These are phyloP conservation scores for Puccinellia tenuiflora DNA, from an alignment of 176 grass and related monocot genomes.

Conservation along the genomic window DNA sequence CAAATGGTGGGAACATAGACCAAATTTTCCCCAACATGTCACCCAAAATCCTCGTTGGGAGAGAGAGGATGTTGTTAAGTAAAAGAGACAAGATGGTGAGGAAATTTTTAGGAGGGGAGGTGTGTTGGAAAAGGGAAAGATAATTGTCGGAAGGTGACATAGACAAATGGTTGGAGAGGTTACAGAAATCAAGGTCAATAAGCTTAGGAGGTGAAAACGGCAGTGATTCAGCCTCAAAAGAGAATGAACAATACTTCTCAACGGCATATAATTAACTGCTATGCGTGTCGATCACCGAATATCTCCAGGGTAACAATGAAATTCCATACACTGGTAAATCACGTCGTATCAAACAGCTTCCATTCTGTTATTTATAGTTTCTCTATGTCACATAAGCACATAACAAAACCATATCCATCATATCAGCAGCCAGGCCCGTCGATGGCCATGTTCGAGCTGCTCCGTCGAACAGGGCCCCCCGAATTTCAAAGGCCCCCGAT, in stretches of 20 bases:
- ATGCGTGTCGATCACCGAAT: background rate
- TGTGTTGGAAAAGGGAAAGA: background rate
- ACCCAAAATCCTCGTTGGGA: background rate
- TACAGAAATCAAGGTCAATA: background rate
- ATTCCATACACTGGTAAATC: no score
- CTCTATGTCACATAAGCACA: background rate
- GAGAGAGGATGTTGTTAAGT: background rate
- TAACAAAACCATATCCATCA: no score
- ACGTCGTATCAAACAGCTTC: no score
- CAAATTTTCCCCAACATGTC: background rate
- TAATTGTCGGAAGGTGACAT: background rate
- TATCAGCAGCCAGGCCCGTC: no score
- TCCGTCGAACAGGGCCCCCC: no score
- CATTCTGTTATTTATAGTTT: background rate
- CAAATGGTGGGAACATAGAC: background rate
- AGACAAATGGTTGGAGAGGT: background rate
- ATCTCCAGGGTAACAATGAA: no score
- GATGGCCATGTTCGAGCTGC: no score
- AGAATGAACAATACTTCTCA: background rate
- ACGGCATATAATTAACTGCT: background rate
- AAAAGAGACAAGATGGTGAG: background rate
- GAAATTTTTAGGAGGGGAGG: background rate
- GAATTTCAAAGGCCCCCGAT: no score
- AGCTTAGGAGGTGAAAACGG: background rate
- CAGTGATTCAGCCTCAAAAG: background rate